Evolutionary conservation across 768 basidiomycete species (phyloP).

Genomic region (Auriscalpium vulgare): DNA sequence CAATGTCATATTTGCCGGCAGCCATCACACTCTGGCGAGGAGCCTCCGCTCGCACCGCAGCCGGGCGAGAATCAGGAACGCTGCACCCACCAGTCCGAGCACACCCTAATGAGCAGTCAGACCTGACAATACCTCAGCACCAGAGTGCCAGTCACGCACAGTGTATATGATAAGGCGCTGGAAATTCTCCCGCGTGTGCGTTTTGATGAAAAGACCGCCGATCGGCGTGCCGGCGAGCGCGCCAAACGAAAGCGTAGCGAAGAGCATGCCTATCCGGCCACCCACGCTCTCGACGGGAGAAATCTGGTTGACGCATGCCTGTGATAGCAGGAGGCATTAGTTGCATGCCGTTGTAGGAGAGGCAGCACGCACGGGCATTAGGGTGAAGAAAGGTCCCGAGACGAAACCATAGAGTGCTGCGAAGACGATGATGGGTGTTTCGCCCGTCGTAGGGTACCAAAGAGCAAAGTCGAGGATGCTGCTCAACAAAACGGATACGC

Average conservation of each 20-base stretch:
- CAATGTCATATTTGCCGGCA: too few relatives aligned
- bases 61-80: background rate
- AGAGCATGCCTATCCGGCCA: constrained; percentile 19
- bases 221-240: constrained; percentile 26
- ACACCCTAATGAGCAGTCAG: background rate
- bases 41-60: background rate
- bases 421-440: constrained; percentile 21
- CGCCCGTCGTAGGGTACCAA: constrained; percentile 22
- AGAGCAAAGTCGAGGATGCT: constrained; percentile 20
- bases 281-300: constrained; percentile 23
- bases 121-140: background rate
- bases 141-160: background rate
- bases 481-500: constrained; percentile 19
- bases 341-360: background rate
- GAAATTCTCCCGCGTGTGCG: constrained; percentile 18
- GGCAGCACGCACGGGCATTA: background rate
- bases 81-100: background rate
- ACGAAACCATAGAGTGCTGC: constrained; percentile 23
- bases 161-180: constrained; percentile 24
- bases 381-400: constrained; percentile 17
- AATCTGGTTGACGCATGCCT: constrained; percentile 25
- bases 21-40: background rate
- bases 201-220: constrained; percentile 23
- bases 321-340: constrained; percentile 6
- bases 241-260: background rate